A percentile compares a stretch with the other conserved stretches of the same genome.
Evolutionary conservation across 441 rosid genomes (phyloP).

Genomic region (Melastoma candidum): DNA sequence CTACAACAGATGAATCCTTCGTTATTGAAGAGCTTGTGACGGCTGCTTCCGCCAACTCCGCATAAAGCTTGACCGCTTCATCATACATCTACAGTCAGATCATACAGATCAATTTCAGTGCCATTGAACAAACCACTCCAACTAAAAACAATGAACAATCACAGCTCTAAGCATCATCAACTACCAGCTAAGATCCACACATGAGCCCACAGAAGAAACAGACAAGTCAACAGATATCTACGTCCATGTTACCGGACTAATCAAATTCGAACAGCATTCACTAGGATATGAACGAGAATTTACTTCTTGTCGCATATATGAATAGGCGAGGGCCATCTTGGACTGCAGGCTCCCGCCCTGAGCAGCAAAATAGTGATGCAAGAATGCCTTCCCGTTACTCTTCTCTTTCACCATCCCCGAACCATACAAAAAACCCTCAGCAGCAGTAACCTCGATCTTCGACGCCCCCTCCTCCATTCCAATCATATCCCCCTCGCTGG

Average conservation of each 20-base stretch:
- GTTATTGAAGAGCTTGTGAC: conserved; percentile 85
- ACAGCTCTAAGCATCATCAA: conserved; percentile 3
- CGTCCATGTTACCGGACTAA: no score
- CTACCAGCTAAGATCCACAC: background rate
- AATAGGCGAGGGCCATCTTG: conserved; percentile 86
- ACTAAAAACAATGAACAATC: background rate
- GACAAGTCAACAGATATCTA: background rate
- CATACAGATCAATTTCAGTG: conserved; percentile 5
- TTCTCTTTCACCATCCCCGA: conserved; percentile 67
- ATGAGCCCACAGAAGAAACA: no score
- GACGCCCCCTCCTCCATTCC: conserved; percentile 59
- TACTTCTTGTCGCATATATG: conserved; percentile 82
- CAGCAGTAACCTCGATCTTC: conserved; percentile 51
- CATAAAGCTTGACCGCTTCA: conserved; percentile 66
- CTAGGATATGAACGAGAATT: conserved; percentile 2
- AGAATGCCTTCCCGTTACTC: conserved; percentile 60
- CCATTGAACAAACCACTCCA: background rate
- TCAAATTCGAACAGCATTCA: no score
- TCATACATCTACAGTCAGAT: conserved; percentile 62
- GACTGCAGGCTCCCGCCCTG: conserved; percentile 80
- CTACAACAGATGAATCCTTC: conserved; percentile 85
- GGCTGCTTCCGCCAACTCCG: conserved; percentile 90
- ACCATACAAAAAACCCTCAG: conserved; percentile 53
- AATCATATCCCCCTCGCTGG: conserved; percentile 40
- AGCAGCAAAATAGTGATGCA: conserved; percentile 69